A percentile compares a stretch with the other conserved stretches of the same genome.
Conservation (phyloP, 805 yeast genomes). For the Saccharomycopsis synnaedendra region DNA sequence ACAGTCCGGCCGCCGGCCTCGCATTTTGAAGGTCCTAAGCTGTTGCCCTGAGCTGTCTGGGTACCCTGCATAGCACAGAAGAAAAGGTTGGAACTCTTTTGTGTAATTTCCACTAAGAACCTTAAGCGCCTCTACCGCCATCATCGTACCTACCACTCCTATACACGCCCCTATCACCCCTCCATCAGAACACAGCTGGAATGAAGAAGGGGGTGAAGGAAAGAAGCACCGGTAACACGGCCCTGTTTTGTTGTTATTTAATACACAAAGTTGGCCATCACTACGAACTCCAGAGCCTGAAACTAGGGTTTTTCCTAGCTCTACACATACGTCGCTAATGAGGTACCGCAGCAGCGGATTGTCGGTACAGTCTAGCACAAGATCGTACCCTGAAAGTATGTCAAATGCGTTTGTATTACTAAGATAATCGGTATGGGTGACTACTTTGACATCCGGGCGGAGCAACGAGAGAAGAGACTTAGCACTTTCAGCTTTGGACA, state of each 20-base stretch:
- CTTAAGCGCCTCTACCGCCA: slow-evolving; percentile 83
- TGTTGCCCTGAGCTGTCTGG: slow-evolving; percentile 40
- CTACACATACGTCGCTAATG: slow-evolving; percentile 73
- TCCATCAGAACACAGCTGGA: slow-evolving; percentile 82
- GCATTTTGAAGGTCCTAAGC: slow-evolving; percentile 67
- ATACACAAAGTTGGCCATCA: slow-evolving; percentile 79
- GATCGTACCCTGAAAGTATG: slow-evolving; percentile 54
- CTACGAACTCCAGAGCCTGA: slow-evolving; percentile 88
- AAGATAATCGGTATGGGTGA: slow-evolving; percentile 41
- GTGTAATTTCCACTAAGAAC: slow-evolving; percentile 46
- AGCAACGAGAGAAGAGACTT: slow-evolving; percentile 35
- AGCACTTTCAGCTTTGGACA: slow-evolving; percentile 75
- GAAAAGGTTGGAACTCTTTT: slow-evolving; percentile 53
- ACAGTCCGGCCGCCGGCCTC: slow-evolving; percentile 53
- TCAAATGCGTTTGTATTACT: slow-evolving; percentile 47
- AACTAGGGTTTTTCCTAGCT: slow-evolving; percentile 57
- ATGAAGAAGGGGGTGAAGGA: slow-evolving; percentile 80
- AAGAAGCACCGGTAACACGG: slow-evolving; percentile 95
- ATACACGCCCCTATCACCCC: slow-evolving; percentile 96
- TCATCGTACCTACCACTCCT: slow-evolving; percentile 78
- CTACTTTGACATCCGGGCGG: slow-evolving; percentile 58
- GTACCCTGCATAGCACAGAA: slow-evolving; percentile 57
- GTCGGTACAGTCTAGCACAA: slow-evolving; percentile 89
- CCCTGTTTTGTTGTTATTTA: slow-evolving; percentile 54
- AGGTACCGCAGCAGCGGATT: slow-evolving; percentile 81